Percentiles rank a stretch among this genome's conserved stretches.
Evolutionary conservation across 192 early-diverging fungal species (phyloP).

Genomic region (Coemansia sp.): DNA sequence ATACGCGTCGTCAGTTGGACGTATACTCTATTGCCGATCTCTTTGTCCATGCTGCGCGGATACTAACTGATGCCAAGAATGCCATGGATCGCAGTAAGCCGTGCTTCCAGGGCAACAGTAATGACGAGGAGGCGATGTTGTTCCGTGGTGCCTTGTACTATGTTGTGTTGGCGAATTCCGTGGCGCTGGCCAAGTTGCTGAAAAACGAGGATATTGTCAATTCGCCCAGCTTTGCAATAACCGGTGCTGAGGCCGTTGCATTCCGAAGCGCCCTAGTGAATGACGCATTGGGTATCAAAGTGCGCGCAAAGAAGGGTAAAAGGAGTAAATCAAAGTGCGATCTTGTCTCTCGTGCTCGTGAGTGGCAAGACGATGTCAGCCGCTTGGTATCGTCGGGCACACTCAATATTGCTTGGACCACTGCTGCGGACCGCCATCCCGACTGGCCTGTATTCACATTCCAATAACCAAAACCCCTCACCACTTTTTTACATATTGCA

Average conservation of each 20-base stretch:
- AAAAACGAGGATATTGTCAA: background rate
- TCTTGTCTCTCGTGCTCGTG: constrained; percentile 6
- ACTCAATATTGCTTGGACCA: constrained; percentile 12
- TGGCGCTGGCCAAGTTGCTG: constrained; percentile 20
- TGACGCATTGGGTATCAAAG: constrained; percentile 4
- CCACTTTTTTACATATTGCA: no score
- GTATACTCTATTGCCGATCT: constrained; percentile 23
- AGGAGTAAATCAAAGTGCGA: no score
- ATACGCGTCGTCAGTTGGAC: constrained; percentile 31
- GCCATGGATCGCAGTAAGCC: background rate
- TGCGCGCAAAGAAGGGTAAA: constrained; percentile 15
- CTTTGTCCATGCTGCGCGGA: constrained; percentile 15
- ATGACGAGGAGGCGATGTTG: constrained; percentile 7
- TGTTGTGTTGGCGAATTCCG: constrained; percentile 25
- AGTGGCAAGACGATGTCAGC: constrained; percentile 21
- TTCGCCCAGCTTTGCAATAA: background rate
- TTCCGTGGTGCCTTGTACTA: constrained; percentile 6
- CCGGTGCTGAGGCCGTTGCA: constrained; percentile 17
- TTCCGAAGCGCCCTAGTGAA: background rate
- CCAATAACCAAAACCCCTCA: background rate
- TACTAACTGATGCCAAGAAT: constrained; percentile 12
- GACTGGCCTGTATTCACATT: constrained; percentile 41
- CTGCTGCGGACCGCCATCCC: constrained; percentile 9
- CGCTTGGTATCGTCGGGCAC: background rate
- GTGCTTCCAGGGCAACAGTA: constrained; percentile 5